Evolutionary conservation across 345 rosid species (phyloP).

Genomic region (Populus pruinosa): DNA sequence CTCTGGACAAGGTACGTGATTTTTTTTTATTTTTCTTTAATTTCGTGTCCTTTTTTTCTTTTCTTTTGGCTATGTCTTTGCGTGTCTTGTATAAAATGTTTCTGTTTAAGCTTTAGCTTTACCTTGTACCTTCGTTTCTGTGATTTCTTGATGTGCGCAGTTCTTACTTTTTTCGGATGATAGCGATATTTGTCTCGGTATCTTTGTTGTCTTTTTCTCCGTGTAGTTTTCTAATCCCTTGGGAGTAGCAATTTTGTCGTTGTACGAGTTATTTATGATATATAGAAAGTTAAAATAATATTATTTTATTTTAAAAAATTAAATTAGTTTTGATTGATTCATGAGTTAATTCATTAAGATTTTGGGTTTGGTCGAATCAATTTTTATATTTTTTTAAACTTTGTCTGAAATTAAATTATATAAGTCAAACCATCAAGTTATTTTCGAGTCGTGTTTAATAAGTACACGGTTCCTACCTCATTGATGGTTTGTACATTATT

Average conservation of each 20-base stretch:
- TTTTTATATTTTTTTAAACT: too few species aligned
- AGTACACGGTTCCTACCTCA: too few species aligned
- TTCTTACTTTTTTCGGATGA: constrained; percentile 11
- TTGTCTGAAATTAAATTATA: too few species aligned
- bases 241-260: constrained; percentile 32
- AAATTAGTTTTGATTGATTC: too few species aligned
- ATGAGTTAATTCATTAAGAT: too few species aligned
- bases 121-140: not conserved
- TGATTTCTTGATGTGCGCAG: not conserved
- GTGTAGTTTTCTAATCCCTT: constrained; percentile 4
- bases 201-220: constrained; percentile 25
- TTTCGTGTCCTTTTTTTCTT: not conserved
- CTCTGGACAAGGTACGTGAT: constrained; percentile 72
- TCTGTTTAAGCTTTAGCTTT: not conserved
- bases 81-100: not conserved
- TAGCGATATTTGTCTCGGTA: constrained; percentile 19
- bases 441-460: too few species aligned
- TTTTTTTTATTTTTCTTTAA: not conserved
- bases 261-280: not conserved
- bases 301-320: not conserved
- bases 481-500: too few species aligned
- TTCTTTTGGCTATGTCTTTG: not conserved
- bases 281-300: not conserved
- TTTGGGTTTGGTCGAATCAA: too few species aligned
- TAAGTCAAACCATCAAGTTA: too few species aligned